Evolutionary conservation across 805 yeast genomes (phyloP).

Genomic region (Teunomyces aglyptinius): DNA sequence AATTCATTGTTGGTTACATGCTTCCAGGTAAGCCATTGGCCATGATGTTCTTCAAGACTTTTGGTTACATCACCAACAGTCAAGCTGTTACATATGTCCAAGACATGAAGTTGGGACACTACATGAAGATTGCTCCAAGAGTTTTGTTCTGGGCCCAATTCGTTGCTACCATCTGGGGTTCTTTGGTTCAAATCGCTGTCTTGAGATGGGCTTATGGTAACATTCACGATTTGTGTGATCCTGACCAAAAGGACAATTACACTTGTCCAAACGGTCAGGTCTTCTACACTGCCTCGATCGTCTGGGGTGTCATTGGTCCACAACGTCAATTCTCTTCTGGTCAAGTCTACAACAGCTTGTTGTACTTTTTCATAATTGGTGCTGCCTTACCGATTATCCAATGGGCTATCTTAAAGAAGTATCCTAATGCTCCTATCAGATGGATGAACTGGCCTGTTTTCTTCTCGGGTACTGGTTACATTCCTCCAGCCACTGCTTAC

Average conservation of each 20-base stretch:
- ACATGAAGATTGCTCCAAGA: slow-evolving; percentile 43
- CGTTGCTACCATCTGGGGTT: slow-evolving; percentile 43
- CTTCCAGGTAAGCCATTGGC: slow-evolving; percentile 49
- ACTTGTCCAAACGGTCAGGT: slow-evolving; percentile 43
- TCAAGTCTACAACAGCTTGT: slow-evolving; percentile 26
- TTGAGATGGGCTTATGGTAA: slow-evolving; percentile 42
- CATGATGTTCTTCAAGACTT: slow-evolving; percentile 48
- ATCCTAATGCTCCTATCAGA: slow-evolving; percentile 35
- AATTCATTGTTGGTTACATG: slow-evolving; percentile 44
- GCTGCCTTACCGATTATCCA: slow-evolving; percentile 34
- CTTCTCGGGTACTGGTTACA: slow-evolving; percentile 51
- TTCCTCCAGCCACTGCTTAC: slow-evolving; percentile 76
- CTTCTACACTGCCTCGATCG: slow-evolving; percentile 43
- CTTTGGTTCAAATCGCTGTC: slow-evolving; percentile 38
- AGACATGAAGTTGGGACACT: slow-evolving; percentile 45
- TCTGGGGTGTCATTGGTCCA: slow-evolving; percentile 45
- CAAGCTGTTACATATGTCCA: slow-evolving; percentile 51
- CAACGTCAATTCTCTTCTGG: slow-evolving; percentile 15
- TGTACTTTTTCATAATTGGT: slow-evolving; percentile 41
- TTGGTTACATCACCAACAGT: slow-evolving; percentile 46
- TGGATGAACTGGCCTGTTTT: slow-evolving; percentile 36
- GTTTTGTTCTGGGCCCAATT: slow-evolving; percentile 43
- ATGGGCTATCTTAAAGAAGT: slow-evolving; percentile 40
- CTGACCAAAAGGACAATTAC: slow-evolving; percentile 27
- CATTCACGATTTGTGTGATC: slow-evolving; percentile 32